phyloP scores from a whole-genome alignment of 345 rosid genomes.

The Syzygium jambos region DNA sequence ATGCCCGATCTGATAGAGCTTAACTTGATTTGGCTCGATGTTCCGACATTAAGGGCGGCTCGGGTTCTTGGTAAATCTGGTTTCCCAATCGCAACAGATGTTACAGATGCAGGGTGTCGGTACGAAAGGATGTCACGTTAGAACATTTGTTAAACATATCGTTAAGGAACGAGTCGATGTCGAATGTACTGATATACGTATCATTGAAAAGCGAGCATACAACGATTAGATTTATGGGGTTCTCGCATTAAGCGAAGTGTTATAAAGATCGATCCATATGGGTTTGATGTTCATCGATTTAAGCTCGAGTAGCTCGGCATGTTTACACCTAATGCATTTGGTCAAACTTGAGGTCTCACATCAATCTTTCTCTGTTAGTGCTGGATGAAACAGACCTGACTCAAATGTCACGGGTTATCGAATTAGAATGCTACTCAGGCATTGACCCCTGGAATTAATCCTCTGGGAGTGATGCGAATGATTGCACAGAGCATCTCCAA shows the following conservation, averaged over 20 bases:
- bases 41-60: background rate
- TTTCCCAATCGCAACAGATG: background rate
- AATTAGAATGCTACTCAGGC: background rate
- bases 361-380: background rate
- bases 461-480: background rate
- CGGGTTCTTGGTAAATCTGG: background rate
- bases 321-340: background rate
- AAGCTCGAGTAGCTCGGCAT: background rate
- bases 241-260: background rate
- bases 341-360: background rate
- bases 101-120: background rate
- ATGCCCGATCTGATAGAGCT: background rate
- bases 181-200: slow-evolving; percentile 18
- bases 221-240: background rate
- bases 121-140: background rate
- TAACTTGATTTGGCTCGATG: background rate
- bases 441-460: background rate
- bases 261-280: background rate
- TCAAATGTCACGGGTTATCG: background rate
- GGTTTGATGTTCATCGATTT: background rate
- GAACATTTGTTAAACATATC: background rate
- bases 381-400: background rate
- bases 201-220: background rate
- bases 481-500: background rate
- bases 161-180: slow-evolving; percentile 10